These are phyloP conservation scores for Fusarium torulosum DNA, from an alignment of 2,329 filamentous ascomycete species.

Conservation along the genomic window DNA sequence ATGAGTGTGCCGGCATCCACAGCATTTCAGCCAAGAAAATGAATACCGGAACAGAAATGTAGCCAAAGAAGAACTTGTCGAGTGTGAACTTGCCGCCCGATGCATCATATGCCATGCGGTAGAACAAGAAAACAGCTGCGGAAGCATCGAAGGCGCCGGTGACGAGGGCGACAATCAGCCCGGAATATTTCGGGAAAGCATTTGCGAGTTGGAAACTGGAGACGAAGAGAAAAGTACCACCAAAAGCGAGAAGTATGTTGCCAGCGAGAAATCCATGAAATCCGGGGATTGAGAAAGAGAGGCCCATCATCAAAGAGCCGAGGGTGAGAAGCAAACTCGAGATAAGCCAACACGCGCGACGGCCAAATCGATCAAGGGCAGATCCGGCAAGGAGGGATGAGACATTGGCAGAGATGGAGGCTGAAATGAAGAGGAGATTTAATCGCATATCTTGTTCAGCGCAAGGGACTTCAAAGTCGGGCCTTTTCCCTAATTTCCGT, in stretches of 20 bases:
- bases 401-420: constrained; percentile 88
- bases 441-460: constrained; percentile 68
- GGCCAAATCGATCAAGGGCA: constrained; percentile 84
- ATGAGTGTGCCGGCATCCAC: constrained; percentile 57
- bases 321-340: constrained; percentile 75
- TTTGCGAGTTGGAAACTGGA: constrained; percentile 86
- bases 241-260: constrained; percentile 80
- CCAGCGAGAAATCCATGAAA: constrained; percentile 81
- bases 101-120: constrained; percentile 75
- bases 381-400: constrained; percentile 85
- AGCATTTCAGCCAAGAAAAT: constrained; percentile 55
- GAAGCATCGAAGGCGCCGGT: constrained; percentile 87
- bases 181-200: constrained; percentile 79
- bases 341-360: constrained; percentile 78
- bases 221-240: constrained; percentile 84
- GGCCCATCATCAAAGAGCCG: constrained; percentile 79
- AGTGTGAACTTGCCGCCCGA: constrained; percentile 57
- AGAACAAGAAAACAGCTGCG: constrained; percentile 80
- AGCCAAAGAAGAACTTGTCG: constrained; percentile 57
- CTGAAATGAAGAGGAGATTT: constrained; percentile 91
- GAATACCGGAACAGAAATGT: constrained; percentile 53
- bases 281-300: constrained; percentile 68
- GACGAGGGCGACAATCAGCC: constrained; percentile 79
- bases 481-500: constrained; percentile 27
- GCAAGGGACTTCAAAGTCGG: constrained; percentile 55